Evolutionary conservation across 164 flowering plant species (phyloP).

Genomic region (Aristolochia fimbriata): DNA sequence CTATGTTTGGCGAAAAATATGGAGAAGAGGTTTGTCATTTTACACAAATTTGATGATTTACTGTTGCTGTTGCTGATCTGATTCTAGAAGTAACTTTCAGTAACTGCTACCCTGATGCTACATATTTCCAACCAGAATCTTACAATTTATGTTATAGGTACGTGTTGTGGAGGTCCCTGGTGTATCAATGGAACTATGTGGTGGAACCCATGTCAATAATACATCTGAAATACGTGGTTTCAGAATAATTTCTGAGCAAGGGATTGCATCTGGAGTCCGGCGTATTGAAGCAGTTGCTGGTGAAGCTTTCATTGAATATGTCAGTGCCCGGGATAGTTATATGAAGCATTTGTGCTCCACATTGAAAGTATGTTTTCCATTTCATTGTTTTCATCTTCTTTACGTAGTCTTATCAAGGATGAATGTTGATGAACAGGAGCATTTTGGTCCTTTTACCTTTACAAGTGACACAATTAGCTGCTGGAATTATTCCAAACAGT

Average conservation of each 20-base stretch:
- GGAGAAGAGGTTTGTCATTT: conserved; percentile 61
- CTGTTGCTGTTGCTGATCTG: background rate
- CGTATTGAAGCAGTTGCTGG: conserved; percentile 95
- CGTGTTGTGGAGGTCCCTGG: conserved; percentile 97
- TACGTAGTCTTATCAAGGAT: background rate
- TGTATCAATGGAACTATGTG: conserved; percentile 96
- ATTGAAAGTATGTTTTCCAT: conserved; percentile 45
- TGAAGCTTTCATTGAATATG: conserved; percentile 72
- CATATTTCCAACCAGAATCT: conserved; percentile 1
- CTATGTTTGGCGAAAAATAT: conserved; percentile 98
- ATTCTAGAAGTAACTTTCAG: background rate
- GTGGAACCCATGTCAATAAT: conserved; percentile 88
- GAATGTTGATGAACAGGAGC: no score
- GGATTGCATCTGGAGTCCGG: conserved; percentile 85
- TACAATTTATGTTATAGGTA: conserved; percentile 36
- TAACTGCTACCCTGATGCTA: background rate
- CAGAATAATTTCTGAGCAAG: conserved; percentile 89
- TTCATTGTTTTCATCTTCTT: background rate
- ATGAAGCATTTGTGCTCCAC: conserved; percentile 68
- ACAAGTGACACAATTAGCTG: no score
- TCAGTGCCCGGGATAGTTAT: conserved; percentile 46
- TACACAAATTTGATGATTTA: background rate
- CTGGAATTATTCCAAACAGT: no score
- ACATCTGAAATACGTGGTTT: conserved; percentile 87
- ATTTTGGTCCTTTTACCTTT: no score